Evolutionary conservation across 2,329 filamentous ascomycete species (phyloP).

Genomic region (Arachnopeziza araneosa): DNA sequence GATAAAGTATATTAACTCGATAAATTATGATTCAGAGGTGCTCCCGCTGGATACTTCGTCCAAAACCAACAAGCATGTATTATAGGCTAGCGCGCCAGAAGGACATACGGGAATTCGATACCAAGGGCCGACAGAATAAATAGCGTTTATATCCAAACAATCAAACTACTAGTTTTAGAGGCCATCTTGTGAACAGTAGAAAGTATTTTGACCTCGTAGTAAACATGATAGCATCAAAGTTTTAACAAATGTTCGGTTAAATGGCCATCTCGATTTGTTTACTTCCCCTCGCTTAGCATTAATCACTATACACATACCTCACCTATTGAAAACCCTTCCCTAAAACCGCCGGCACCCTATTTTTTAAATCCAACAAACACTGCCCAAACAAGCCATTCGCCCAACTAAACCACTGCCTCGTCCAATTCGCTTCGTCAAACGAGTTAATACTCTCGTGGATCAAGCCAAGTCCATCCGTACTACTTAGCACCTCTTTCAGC

Average conservation of each 20-base stretch:
- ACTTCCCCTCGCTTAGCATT: not conserved
- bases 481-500: slow-evolving; percentile 25
- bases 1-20: too few relatives aligned
- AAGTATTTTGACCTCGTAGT: too few relatives aligned
- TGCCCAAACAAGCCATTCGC: slow-evolving; percentile 85
- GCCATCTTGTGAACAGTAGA: not conserved
- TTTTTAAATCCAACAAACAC: slow-evolving; percentile 69
- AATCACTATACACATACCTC: not conserved
- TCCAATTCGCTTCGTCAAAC: slow-evolving; percentile 37
- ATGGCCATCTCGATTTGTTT: not conserved
- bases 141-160: not conserved
- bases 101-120: not conserved
- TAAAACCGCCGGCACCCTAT: slow-evolving; percentile 57
- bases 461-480: slow-evolving; percentile 33
- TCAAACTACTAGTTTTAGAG: not conserved
- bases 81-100: not conserved
- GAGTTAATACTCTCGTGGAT: slow-evolving; percentile 45
- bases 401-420: slow-evolving; percentile 67
- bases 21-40: not conserved
- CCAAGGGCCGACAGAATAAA: not conserved
- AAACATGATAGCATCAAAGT: too few relatives aligned
- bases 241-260: too few relatives aligned
- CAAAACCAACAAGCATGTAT: not conserved
- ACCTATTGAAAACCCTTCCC: slow-evolving; percentile 41
- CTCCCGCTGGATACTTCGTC: not conserved